These are phyloP conservation scores for Globisporangium splendens DNA, from an alignment of 352 stramenopile species.

Conservation along the genomic window DNA sequence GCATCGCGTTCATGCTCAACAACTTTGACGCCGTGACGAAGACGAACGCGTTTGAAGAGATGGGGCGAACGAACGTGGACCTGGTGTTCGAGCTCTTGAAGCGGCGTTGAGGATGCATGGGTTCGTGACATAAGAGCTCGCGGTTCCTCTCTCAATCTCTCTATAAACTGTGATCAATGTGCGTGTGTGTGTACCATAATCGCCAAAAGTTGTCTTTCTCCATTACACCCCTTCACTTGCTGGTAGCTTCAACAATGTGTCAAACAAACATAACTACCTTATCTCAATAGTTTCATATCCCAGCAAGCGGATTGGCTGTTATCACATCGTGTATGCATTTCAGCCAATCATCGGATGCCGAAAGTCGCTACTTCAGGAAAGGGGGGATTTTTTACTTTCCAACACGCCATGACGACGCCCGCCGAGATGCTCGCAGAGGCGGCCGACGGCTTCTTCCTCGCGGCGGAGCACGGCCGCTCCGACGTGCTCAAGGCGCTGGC, in stretches of 20 bases:
- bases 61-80: slow-evolving; percentile 97
- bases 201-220: no score
- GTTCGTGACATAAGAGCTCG: background rate
- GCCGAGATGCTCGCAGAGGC: slow-evolving; percentile 57
- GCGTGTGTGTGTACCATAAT: no score
- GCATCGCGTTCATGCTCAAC: slow-evolving; percentile 95
- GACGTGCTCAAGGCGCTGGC: slow-evolving; percentile 84
- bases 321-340: no score
- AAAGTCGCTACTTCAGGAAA: background rate
- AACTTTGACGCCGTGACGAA: slow-evolving; percentile 98
- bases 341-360: no score
- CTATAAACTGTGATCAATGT: background rate
- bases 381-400: no score
- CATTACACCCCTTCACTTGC: no score
- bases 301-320: no score
- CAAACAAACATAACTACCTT: no score
- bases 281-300: no score
- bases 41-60: slow-evolving; percentile 96
- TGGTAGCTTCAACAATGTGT: no score
- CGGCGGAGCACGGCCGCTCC: slow-evolving; percentile 73
- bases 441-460: slow-evolving; percentile 78
- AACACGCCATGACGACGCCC: background rate
- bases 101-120: slow-evolving; percentile 38
- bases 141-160: background rate
- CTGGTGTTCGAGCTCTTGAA: slow-evolving; percentile 97